Evolutionary conservation across 305 asterid species (phyloP).

Genomic region (Caryopteris hybrid): DNA sequence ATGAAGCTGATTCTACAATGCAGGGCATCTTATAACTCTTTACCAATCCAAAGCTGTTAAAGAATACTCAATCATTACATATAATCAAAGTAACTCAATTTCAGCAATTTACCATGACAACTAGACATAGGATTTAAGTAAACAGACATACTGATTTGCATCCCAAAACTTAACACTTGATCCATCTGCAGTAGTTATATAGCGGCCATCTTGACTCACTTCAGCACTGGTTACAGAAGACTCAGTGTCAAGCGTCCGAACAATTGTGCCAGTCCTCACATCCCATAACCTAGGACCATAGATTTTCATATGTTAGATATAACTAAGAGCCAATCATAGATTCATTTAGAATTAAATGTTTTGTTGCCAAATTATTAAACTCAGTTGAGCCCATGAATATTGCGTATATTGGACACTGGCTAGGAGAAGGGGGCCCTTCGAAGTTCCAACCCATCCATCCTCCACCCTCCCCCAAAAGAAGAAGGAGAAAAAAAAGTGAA

Average conservation of each 20-base stretch:
- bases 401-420: neutral
- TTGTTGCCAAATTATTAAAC: neutral
- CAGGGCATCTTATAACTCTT: conserved; percentile 88
- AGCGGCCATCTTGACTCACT: conserved; percentile 95
- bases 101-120: neutral
- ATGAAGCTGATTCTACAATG: conserved; percentile 86
- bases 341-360: neutral
- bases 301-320: conserved; percentile 6
- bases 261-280: conserved; percentile 82
- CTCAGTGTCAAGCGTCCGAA: conserved; percentile 81
- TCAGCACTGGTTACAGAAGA: conserved; percentile 91
- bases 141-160: conserved; percentile 75
- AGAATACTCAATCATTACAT: neutral
- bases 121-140: neutral
- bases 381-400: neutral
- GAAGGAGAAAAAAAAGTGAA: no score
- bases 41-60: conserved; percentile 82
- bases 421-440: neutral
- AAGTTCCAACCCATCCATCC: neutral
- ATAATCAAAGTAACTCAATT: neutral
- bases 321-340: neutral
- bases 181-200: conserved; percentile 93
- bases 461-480: no score
- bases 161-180: conserved; percentile 91
- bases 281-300: conserved; percentile 75